Percentiles rank a stretch among this genome's conserved stretches.
phyloP scores from a whole-genome alignment of 805 yeast species.

The Candida boleticola region DNA sequence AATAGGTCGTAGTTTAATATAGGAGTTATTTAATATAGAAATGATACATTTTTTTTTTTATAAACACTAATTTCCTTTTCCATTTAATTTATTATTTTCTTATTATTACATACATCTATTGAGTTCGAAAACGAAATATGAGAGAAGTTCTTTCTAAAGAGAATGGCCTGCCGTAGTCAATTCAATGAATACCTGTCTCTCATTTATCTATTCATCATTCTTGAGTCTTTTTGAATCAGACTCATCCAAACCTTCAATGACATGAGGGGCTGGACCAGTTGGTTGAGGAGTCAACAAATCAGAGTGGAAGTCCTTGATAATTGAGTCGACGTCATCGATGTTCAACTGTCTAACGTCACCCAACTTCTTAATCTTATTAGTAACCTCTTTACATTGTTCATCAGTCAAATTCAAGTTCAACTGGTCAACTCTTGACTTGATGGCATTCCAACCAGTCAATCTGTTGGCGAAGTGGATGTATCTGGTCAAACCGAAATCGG shows the following conservation, averaged over 20 bases:
- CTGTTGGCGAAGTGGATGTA: conserved; percentile 98
- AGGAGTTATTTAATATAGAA: too few relatives aligned
- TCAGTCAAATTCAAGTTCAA: conserved; percentile 86
- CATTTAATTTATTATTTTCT: neutral
- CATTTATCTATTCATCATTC: neutral
- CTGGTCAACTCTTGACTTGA: conserved; percentile 97
- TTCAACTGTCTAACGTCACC: conserved; percentile 94
- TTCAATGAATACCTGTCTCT: too few relatives aligned
- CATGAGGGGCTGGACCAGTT: conserved; percentile 9
- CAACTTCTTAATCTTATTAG: conserved; percentile 85
- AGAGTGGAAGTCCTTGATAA: conserved; percentile 90
- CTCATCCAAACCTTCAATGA: conserved; percentile 10
- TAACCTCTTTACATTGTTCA: conserved; percentile 92
- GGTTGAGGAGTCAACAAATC: conserved; percentile 55
- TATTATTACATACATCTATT: too few relatives aligned
- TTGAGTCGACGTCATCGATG: conserved; percentile 96
- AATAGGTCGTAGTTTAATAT: too few relatives aligned
- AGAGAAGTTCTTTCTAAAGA: too few relatives aligned
- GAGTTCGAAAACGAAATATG: too few relatives aligned
- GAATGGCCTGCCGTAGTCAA: too few relatives aligned
- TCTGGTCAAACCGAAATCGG: conserved; percentile 93
- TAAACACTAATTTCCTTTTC: neutral
- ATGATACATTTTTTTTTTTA: too few relatives aligned
- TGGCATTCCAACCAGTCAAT: conserved; percentile 98
- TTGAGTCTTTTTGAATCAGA: conserved; percentile 11